Evolutionary conservation across 805 yeast species (phyloP), one percentile per base, ranked within the genome.

Genomic region (Teunomyces stri): DNA sequence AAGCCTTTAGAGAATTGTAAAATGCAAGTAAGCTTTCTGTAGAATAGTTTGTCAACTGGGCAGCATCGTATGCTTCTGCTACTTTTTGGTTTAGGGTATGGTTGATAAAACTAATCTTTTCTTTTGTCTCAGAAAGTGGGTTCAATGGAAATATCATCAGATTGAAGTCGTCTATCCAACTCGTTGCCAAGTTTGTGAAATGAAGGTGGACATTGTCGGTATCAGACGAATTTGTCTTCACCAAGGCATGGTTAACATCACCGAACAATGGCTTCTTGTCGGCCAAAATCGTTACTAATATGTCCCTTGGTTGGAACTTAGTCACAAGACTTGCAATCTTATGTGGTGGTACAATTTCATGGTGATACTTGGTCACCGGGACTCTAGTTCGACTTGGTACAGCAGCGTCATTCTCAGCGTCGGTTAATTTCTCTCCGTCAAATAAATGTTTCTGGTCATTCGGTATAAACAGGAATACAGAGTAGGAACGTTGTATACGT

Each of bases 291-390:
- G 74, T 57, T 15, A 62, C 55, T 44, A 70, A 47, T 12, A 61
- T 47, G 48, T 72, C 75, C 39, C 61, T 66, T 30, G 57, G 51
- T 5, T 50, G 49, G 0, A 70, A 66, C 9, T 53, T 56, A 4
- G 65, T 55, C n/a, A 68, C 51, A 12, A 69, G 46, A 46, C 70
- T 75, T n/a, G 67, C 61, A 3, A 66, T 57, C 37, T 59, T 59
- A 22, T 65, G 63, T 0, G 77, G 76, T 35, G 61, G 58, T 12
- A 59, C 51, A 38, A 72, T 66, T 28, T 69, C 65, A 44, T 51
- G 59, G 40, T 62, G 57, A 33, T 52, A 49, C 48, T 56, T 61
- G 6, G 46, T 40, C 4, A 51, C 31, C 13, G 45, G 28, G 3
- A 48, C 50, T 18, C 52, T 43, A 12, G 72, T 71, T 48, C 51